These are phyloP conservation scores for Pichia rugopelliculosa DNA, from an alignment of 805 yeast species.

Conservation along the genomic window DNA sequence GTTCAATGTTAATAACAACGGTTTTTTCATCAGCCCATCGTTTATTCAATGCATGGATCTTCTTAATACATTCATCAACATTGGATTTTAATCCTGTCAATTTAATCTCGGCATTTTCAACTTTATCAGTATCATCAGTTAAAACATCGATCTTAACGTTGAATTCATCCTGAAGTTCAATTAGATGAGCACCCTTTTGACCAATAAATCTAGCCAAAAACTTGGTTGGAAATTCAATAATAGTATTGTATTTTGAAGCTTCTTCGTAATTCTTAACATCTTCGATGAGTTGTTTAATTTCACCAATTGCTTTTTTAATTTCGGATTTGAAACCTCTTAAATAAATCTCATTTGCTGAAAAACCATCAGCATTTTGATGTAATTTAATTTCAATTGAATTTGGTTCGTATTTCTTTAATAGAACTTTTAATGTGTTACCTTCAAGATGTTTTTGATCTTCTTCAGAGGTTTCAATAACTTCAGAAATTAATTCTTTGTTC, in stretches of 20 bases:
- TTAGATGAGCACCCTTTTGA: constrained; percentile 72
- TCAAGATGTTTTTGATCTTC: constrained; percentile 51
- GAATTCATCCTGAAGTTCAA: constrained; percentile 60
- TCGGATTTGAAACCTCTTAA: constrained; percentile 66
- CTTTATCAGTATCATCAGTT: constrained; percentile 41
- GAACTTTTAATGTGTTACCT: constrained; percentile 48
- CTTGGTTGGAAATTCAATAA: constrained; percentile 56
- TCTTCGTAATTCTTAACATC: constrained; percentile 34
- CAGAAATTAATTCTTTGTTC: constrained; percentile 45
- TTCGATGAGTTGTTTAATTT: constrained; percentile 45
- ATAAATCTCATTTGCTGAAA: constrained; percentile 44
- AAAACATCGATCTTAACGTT: constrained; percentile 68
- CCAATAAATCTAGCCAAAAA: constrained; percentile 82
- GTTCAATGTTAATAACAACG: constrained; percentile 60
- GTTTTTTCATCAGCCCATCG: constrained; percentile 78
- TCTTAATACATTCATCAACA: constrained; percentile 62
- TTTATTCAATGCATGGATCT: constrained; percentile 52
- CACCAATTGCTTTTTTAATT: constrained; percentile 47
- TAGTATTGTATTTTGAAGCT: constrained; percentile 35
- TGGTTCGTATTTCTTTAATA: constrained; percentile 27
- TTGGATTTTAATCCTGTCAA: constrained; percentile 74
- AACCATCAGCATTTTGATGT: constrained; percentile 34
- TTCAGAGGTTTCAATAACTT: constrained; percentile 43
- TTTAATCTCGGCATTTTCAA: constrained; percentile 41
- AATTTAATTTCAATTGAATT: constrained; percentile 39